Conservation (phyloP, 345 rosid species). For the Arabis hirsuta region DNA sequence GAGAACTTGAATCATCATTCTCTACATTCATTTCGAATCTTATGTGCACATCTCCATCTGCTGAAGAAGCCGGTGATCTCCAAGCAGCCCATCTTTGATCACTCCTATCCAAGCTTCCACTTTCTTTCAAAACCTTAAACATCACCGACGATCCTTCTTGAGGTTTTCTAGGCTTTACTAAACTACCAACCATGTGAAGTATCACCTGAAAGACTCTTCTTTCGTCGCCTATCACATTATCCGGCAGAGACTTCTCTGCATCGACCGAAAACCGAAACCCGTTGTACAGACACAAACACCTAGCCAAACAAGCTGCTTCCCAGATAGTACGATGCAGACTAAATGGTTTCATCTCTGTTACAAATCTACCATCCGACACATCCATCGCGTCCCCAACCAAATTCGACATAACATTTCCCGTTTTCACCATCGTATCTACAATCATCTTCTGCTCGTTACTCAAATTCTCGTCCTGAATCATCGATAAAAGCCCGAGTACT, state of each 20-base stretch:
- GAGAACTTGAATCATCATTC: constrained; percentile 36
- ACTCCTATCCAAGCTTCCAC: constrained; percentile 68
- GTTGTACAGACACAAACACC: constrained; percentile 71
- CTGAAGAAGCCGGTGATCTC: constrained; percentile 54
- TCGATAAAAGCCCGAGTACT: constrained; percentile 71
- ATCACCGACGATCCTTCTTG: constrained; percentile 54
- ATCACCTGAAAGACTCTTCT: constrained; percentile 87
- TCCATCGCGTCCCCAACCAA: constrained; percentile 89
- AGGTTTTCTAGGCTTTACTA: constrained; percentile 56
- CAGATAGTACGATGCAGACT: constrained; percentile 65
- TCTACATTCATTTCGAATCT: constrained; percentile 68
- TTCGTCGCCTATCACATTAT: constrained; percentile 79
- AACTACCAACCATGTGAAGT: constrained; percentile 84
- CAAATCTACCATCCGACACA: constrained; percentile 70
- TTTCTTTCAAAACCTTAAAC: constrained; percentile 56
- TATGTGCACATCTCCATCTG: constrained; percentile 67
- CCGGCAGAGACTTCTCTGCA: constrained; percentile 76
- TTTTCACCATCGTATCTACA: constrained; percentile 79
- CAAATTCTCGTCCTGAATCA: constrained; percentile 72
- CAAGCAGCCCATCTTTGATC: constrained; percentile 81
- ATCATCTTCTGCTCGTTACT: constrained; percentile 63
- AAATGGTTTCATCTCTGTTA: constrained; percentile 63
- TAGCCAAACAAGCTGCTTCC: constrained; percentile 81
- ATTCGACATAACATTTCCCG: constrained; percentile 73
- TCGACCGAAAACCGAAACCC: constrained; percentile 68